Evolutionary conservation across 1,284 basidiomycete species (phyloP).

Genomic region (Laetiporus sulphureus): DNA sequence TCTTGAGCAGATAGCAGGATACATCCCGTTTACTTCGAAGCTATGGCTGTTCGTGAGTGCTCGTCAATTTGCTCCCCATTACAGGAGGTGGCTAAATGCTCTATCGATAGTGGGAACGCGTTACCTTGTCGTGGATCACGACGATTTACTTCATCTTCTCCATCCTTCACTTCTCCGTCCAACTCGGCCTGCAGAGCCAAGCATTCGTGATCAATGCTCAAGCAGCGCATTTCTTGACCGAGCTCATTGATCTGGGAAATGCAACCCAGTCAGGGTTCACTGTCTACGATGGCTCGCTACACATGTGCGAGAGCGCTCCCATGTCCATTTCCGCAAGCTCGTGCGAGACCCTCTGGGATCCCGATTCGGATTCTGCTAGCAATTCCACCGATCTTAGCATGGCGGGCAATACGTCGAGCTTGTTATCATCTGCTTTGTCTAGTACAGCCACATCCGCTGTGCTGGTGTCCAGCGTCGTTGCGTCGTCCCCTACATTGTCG

Average conservation of each 20-base stretch:
- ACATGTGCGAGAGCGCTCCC: slow-evolving; percentile 54
- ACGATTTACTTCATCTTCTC: slow-evolving; percentile 63
- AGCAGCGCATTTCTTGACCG: slow-evolving; percentile 46
- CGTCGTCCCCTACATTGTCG: slow-evolving; percentile 2
- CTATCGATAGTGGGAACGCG: slow-evolving; percentile 53
- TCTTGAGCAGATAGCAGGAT: too few species aligned
- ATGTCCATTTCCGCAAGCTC: slow-evolving; percentile 35
- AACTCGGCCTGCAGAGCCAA: slow-evolving; percentile 60
- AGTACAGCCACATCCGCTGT: slow-evolving; percentile 5
- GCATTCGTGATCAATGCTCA: slow-evolving; percentile 59
- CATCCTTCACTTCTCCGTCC: slow-evolving; percentile 57
- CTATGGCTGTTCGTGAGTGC: slow-evolving; percentile 51
- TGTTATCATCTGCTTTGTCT: slow-evolving; percentile 6
- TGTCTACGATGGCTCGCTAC: slow-evolving; percentile 42
- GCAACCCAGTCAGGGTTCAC: slow-evolving; percentile 47
- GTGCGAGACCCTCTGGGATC: slow-evolving; percentile 53
- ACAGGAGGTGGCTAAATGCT: too few species aligned
- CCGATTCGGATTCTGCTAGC: slow-evolving; percentile 10
- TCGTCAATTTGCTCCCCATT: too few species aligned
- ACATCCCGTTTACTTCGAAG: too few species aligned
- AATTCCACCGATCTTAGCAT: slow-evolving; percentile 3
- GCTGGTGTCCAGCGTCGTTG: slow-evolving; percentile 1
- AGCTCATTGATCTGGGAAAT: slow-evolving; percentile 44
- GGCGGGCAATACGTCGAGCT: slow-evolving; percentile 1
- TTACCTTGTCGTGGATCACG: slow-evolving; percentile 63